phyloP scores from a whole-genome alignment of 1,139 yeast genomes.

The Saccharomyces hybrid region DNA sequence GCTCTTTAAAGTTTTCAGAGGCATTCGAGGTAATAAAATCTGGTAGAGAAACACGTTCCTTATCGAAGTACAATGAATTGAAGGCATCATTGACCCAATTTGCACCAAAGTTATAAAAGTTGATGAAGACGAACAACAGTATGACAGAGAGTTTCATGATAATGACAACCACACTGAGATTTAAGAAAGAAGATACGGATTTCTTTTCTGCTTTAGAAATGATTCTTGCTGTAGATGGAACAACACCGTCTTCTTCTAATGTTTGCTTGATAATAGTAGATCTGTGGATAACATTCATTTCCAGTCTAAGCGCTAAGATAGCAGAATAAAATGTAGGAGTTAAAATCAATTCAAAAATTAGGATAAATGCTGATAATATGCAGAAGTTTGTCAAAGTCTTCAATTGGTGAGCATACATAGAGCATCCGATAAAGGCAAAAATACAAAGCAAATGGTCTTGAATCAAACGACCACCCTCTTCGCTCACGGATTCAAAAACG shows the following conservation, averaged over 20 bases:
- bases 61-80: conserved; percentile 32
- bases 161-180: conserved; percentile 41
- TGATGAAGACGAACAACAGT: conserved; percentile 61
- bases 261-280: conserved; percentile 75
- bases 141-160: conserved; percentile 62
- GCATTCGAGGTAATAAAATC: conserved; percentile 18
- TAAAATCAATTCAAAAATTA: conserved; percentile 65
- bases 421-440: conserved; percentile 59
- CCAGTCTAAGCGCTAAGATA: conserved; percentile 79
- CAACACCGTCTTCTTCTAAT: conserved; percentile 89
- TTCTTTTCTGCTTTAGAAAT: conserved; percentile 47
- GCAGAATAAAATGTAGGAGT: conserved; percentile 83
- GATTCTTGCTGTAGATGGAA: conserved; percentile 63
- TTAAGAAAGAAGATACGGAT: conserved; percentile 21
- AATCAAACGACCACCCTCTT: conserved; percentile 62
- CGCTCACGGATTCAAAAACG: conserved; percentile 51
- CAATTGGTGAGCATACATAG: conserved; percentile 62
- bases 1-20: conserved; percentile 14
- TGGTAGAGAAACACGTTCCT: conserved; percentile 18
- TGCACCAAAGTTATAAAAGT: conserved; percentile 64
- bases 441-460: conserved; percentile 78
- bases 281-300: conserved; percentile 81
- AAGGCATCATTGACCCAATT: conserved; percentile 59
- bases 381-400: conserved; percentile 81
- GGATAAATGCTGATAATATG: conserved; percentile 63